Base-by-base conservation (phyloP, 768 basidiomycete species). In the Tricholoma flavovirens region DNA sequence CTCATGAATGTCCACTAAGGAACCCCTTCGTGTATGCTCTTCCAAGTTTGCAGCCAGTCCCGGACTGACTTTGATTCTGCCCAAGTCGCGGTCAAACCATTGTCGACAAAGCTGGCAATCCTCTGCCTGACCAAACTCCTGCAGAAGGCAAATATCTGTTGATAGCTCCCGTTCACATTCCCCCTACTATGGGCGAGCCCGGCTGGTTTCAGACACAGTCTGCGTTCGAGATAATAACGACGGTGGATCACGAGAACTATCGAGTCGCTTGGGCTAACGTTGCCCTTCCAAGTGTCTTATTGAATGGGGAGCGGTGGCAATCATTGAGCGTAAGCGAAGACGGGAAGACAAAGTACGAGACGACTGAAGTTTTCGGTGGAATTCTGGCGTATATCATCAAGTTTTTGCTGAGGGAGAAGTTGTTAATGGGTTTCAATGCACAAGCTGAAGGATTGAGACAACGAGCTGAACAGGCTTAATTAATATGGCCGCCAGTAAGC, bases 291-390 rank as follows among this genome's bases (percentile, higher is more conserved):
- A 36, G 57, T 0, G 83, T 79, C 76, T 57, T 85, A n/a, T 60
- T 88, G 26, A 56, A 59, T 26, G 69, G 80, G 2, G 80, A 82
- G 56, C 76, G 88, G 14, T 88, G 86, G 86, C 87, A 90, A 67
- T 73, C 72, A 55, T 65, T 90, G 52, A 78, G 71, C 29, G 72
- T 77, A 8, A 70, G 67, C 32, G 79, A 74, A 38, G 75, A 77
- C 35, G 77, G 80, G 61, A 71, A 72, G 60, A 87, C 85, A 26
- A 77, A 74, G 49, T 90, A 90, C 59, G 85, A 88, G 67, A 81
- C 79, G 5, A 67, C 76, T 8, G 84, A 86, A 63, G 82, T 81
- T 26, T 88, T 87, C 51, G 67, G 68, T 15, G 86, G 86, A 0
- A 15, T 78, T 1, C 53, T 80, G 10, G 85, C 84, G 35, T 83